phyloP scores from a whole-genome alignment of 139 green algal genomes.

The Eudorina sp. region DNA sequence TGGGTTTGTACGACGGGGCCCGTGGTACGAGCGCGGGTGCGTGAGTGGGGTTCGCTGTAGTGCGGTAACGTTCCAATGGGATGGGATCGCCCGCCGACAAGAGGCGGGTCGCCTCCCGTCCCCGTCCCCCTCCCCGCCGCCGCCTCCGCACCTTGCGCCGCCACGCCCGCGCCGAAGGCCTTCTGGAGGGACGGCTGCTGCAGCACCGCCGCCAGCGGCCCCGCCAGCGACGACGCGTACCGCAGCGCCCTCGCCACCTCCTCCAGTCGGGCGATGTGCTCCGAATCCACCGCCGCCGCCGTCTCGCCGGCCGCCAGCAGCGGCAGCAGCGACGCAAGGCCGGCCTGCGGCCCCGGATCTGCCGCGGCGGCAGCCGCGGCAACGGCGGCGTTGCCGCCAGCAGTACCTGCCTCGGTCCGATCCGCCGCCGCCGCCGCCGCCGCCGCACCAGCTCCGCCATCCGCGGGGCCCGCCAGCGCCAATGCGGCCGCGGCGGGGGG shows the following conservation, averaged over 20 bases:
- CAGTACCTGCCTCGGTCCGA: neutral
- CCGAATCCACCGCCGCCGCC: neutral
- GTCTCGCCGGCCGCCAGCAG: neutral
- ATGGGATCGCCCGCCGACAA: no score
- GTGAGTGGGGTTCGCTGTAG: no score
- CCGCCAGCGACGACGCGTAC: slow-evolving; percentile 50
- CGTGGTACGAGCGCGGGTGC: no score
- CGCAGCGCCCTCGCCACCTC: slow-evolving; percentile 40
- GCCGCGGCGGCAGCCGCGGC: neutral
- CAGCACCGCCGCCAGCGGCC: slow-evolving; percentile 50
- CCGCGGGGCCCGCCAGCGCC: neutral
- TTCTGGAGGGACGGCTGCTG: slow-evolving; percentile 38
- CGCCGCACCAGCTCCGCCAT: neutral
- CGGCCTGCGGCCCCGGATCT: neutral
- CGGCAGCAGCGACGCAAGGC: slow-evolving; percentile 25
- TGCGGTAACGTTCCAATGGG: no score
- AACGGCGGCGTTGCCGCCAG: neutral
- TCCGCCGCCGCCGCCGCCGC: neutral
- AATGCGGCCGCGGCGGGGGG: neutral
- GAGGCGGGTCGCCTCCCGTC: no score
- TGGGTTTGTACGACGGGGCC: no score
- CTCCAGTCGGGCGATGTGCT: slow-evolving; percentile 47
- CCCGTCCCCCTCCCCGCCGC: neutral
- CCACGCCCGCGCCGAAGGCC: slow-evolving; percentile 16
- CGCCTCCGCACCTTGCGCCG: neutral